Evolutionary conservation across 495 filamentous ascomycete genomes (phyloP).

Genomic region (Hamigera avellanea): DNA sequence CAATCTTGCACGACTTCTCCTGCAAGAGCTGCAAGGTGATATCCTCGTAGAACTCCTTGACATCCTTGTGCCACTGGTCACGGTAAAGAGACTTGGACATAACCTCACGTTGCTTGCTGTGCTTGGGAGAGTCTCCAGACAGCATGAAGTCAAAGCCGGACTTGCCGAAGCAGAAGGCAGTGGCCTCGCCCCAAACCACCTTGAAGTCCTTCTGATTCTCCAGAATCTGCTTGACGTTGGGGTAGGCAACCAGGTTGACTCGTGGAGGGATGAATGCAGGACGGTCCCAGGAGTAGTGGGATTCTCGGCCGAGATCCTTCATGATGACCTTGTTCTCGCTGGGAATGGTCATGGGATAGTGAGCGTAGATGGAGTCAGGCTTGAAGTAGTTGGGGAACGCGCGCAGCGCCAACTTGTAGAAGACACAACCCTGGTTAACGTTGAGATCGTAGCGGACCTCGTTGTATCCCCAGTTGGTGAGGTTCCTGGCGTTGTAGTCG

Average conservation of each 20-base stretch:
- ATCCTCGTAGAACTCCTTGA: conserved; percentile 47
- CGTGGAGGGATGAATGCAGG: conserved; percentile 41
- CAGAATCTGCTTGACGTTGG: conserved; percentile 51
- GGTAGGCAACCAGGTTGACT: conserved; percentile 47
- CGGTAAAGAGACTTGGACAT: conserved; percentile 32
- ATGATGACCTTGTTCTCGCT: conserved; percentile 63
- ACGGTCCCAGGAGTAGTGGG: conserved; percentile 59
- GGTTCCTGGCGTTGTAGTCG: conserved; percentile 59
- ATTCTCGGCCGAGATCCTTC: conserved; percentile 55
- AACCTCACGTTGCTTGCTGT: conserved; percentile 30
- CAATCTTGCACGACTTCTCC: conserved; percentile 49
- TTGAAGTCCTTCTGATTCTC: conserved; percentile 52
- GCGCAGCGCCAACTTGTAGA: conserved; percentile 71
- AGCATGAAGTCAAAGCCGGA: conserved; percentile 45
- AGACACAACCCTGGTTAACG: conserved; percentile 69
- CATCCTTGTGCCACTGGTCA: conserved; percentile 36
- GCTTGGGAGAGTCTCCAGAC: conserved; percentile 34
- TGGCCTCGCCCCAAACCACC: conserved; percentile 46
- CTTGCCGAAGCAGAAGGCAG: conserved; percentile 42
- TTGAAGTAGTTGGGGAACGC: conserved; percentile 76
- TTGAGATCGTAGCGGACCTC: conserved; percentile 62
- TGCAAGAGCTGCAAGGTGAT: conserved; percentile 53
- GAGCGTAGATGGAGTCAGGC: conserved; percentile 72
- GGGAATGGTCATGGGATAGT: conserved; percentile 76
- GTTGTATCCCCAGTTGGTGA: conserved; percentile 73